These are phyloP conservation scores for Lolium multiflorum DNA, from an alignment of 176 grass and related monocot genomes.

Conservation along the genomic window DNA sequence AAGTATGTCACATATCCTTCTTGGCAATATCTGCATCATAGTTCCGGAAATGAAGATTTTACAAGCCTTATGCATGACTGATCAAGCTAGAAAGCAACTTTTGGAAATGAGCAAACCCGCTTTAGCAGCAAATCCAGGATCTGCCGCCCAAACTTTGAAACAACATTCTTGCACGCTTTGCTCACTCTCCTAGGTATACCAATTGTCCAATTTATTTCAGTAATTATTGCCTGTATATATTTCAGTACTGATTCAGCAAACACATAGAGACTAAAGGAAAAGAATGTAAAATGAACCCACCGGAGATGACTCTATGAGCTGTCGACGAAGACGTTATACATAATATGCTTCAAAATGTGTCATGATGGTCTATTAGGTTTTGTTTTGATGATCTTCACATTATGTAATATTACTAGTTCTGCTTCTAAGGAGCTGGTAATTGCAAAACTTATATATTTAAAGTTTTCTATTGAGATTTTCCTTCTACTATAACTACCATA, in stretches of 20 bases:
- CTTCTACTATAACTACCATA: background rate
- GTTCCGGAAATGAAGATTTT: background rate
- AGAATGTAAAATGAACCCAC: background rate
- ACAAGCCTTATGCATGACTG: constrained; percentile 8
- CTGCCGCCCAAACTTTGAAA: constrained; percentile 73
- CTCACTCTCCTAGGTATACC: constrained; percentile 67
- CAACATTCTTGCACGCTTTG: constrained; percentile 78
- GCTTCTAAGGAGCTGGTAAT: background rate
- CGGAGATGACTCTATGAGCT: background rate
- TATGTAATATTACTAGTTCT: background rate
- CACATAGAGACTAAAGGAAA: background rate
- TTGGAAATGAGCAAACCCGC: constrained; percentile 53
- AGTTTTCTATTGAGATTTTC: background rate
- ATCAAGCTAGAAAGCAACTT: constrained; percentile 3
- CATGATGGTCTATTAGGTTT: background rate
- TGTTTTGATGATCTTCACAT: background rate
- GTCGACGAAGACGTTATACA: background rate
- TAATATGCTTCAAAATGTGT: background rate
- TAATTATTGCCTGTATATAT: constrained; percentile 79
- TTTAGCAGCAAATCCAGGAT: constrained; percentile 67
- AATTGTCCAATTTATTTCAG: constrained; percentile 79
- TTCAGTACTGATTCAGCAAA: constrained; percentile 5
- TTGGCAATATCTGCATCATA: constrained; percentile 55
- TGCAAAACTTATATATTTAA: background rate
- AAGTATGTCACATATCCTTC: constrained; percentile 61